Evolutionary conservation across 495 filamentous ascomycete genomes (phyloP).

Genomic region (Aspergillus bridgeri): DNA sequence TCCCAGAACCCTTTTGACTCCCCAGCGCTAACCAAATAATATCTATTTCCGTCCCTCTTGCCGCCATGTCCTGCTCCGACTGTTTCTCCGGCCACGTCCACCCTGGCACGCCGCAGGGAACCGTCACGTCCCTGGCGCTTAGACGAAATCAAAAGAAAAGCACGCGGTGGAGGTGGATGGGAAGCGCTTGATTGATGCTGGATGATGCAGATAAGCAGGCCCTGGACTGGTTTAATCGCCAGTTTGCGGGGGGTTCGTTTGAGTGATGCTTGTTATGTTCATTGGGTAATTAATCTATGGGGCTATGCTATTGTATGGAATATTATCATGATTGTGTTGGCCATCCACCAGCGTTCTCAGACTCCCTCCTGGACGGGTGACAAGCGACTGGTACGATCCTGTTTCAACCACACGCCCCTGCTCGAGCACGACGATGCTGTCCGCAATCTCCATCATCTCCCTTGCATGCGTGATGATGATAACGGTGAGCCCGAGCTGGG

Average conservation of each 20-base stretch:
- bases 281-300: too few species aligned
- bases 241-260: constrained; percentile 16
- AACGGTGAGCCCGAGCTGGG: constrained; percentile 39
- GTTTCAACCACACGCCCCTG: constrained; percentile 63
- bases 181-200: constrained; percentile 45
- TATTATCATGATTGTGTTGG: neutral
- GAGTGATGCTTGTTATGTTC: neutral
- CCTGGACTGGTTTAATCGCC: constrained; percentile 51
- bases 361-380: constrained; percentile 33
- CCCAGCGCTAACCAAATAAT: too few species aligned
- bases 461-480: constrained; percentile 74
- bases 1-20: neutral
- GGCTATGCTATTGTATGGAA: neutral
- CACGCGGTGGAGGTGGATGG: constrained; percentile 34
- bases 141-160: too few species aligned
- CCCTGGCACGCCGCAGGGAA: constrained; percentile 26
- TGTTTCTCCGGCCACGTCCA: constrained; percentile 31
- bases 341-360: constrained; percentile 35
- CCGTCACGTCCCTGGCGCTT: constrained; percentile 30
- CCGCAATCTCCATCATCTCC: constrained; percentile 81
- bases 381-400: constrained; percentile 57
- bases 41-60: neutral
- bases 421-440: constrained; percentile 67
- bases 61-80: constrained; percentile 30
- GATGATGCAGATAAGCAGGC: constrained; percentile 53